phyloP scores from a whole-genome alignment of 1,139 yeast species.

The Spencermartinsiella ligniputridi region DNA sequence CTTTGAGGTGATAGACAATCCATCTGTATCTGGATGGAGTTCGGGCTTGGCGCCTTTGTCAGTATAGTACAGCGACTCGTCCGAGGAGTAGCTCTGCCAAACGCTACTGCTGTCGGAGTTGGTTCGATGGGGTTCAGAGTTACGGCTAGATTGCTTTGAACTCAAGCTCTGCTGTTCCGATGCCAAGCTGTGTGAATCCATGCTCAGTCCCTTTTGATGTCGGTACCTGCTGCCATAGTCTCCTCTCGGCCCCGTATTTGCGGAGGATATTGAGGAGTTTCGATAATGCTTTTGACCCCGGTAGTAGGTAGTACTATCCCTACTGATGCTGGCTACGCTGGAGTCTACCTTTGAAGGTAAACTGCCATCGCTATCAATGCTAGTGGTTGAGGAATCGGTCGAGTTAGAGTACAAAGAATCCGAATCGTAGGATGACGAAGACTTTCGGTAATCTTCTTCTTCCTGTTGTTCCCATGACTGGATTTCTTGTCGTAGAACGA shows the following conservation, averaged over 20 bases:
- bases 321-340: neutral
- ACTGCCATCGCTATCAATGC: neutral
- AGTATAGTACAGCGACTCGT: neutral
- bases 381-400: conserved; percentile 8
- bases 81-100: neutral
- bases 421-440: conserved; percentile 3
- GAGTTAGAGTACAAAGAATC: conserved; percentile 7
- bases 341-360: neutral
- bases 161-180: too few species aligned
- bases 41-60: neutral
- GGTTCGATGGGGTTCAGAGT: too few species aligned
- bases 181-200: neutral
- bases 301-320: neutral
- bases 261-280: neutral
- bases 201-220: neutral
- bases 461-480: conserved; percentile 23
- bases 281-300: neutral
- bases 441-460: conserved; percentile 19
- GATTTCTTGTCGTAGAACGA: conserved; percentile 29
- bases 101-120: neutral
- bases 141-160: too few species aligned
- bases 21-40: too few species aligned
- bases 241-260: neutral
- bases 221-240: neutral
- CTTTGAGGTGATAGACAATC: too few species aligned